Conservation (phyloP, 768 basidiomycete genomes). For the Filobasidium floriforme region DNA sequence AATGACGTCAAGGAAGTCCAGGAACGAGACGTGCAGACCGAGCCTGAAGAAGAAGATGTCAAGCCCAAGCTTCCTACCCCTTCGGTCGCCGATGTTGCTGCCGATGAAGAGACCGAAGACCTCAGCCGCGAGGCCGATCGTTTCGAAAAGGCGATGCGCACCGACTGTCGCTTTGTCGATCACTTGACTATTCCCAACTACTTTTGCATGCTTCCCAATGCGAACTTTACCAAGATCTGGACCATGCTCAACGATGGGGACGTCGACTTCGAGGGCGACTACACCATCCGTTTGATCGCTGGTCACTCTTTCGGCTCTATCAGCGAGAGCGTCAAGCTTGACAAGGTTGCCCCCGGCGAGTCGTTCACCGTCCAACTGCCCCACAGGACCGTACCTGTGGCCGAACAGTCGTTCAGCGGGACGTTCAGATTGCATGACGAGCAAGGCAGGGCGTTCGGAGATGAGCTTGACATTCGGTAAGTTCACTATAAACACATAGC, state of each 20-base stretch:
- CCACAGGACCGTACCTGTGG: constrained; percentile 31
- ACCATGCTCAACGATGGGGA: constrained; percentile 37
- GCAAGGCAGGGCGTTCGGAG: constrained; percentile 34
- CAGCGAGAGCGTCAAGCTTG: constrained; percentile 21
- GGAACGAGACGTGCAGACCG: background rate
- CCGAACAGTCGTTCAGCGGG: constrained; percentile 32
- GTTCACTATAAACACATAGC: constrained; percentile 4
- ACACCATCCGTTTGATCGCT: constrained; percentile 29
- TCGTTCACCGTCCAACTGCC: constrained; percentile 30
- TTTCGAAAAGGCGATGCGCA: constrained; percentile 24
- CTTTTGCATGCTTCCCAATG: constrained; percentile 37
- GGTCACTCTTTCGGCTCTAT: constrained; percentile 33
- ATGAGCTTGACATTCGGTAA: constrained; percentile 37
- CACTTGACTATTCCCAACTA: constrained; percentile 43
- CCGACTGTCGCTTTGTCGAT: constrained; percentile 35
- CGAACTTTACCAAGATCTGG: constrained; percentile 46
- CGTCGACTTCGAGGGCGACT: constrained; percentile 14
- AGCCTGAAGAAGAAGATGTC: background rate
- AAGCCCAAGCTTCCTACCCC: background rate
- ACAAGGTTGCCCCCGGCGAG: constrained; percentile 28
- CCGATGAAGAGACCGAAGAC: background rate
- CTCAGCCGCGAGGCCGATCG: background rate
- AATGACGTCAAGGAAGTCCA: background rate
- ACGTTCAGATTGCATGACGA: constrained; percentile 39
- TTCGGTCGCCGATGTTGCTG: background rate